Base-by-base conservation (phyloP, 257 asterid genomes). In the Primulina huaijiensis region DNA sequence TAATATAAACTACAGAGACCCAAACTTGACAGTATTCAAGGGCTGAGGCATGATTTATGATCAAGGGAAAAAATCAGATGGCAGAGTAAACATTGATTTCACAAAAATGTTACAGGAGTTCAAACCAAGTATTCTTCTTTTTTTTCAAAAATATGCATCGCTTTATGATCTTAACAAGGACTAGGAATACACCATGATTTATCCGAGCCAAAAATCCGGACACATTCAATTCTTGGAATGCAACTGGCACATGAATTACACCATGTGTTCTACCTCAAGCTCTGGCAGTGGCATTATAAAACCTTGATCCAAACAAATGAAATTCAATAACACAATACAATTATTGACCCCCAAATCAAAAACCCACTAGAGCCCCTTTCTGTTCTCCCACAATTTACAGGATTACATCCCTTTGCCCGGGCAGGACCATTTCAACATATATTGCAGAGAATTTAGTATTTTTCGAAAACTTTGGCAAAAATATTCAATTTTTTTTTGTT, bases 341-440 rank as follows among this genome's bases (percentile, higher is more conserved):
- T 23, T 7, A 53, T 40, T 33, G 37, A 30, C 34, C 58, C 34
- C 58, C 61, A 62, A 56, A 43, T 6, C 27, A 53, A 67, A 55
- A 68, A n/a, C 68, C 74, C 71, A 74, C 25, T 10, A 69, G 46
- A 70, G 60, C 38, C 77, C 77, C 58, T 40, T 0, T 38, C 31
- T 7, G 31, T 64, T 77, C 21, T 50, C 73, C 70, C n/a, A 56
- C 58, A 74, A 67, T 56, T 30, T 43, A 64, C 52, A 11, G 11
- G 52, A 40, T 40, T 3, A 40, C 66, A 78, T 55, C 68, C 69
- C 23, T 61, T 71, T 7, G 17, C 64, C 72, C 57, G 21, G 72
- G 75, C 30, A 64, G 73, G 68, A 67, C 25, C 29, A 29, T 53
- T 46, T 67, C 19, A 2, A 55, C 61, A 60, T 62, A 55, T 6